phyloP scores from a whole-genome alignment of 169 alveolate species.

The Plasmodium gonderi region DNA sequence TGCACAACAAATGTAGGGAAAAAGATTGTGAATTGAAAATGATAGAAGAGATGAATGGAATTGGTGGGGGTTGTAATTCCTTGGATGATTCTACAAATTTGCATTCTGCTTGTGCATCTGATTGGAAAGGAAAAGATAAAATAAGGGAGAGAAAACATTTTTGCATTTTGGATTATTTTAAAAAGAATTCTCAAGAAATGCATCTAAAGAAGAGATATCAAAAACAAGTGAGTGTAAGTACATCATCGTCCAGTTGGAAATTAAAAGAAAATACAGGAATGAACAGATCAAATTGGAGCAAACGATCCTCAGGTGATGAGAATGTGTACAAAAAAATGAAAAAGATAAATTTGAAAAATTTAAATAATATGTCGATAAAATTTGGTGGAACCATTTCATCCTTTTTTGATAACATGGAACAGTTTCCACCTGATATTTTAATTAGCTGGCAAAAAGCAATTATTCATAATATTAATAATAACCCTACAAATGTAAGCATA shows the following conservation, averaged over 20 bases:
- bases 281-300: background rate
- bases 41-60: background rate
- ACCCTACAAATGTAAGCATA: slow-evolving; percentile 77
- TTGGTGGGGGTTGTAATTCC: background rate
- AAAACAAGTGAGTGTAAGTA: background rate
- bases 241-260: background rate
- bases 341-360: slow-evolving; percentile 55
- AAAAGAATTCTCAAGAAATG: background rate
- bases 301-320: background rate
- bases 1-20: slow-evolving; percentile 24
- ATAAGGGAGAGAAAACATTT: background rate
- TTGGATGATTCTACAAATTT: background rate
- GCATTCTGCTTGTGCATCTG: background rate
- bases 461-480: slow-evolving; percentile 23
- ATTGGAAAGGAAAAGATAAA: background rate
- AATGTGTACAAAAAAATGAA: slow-evolving; percentile 48
- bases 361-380: slow-evolving; percentile 50
- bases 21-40: background rate
- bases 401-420: slow-evolving; percentile 60
- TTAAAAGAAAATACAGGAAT: background rate
- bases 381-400: slow-evolving; percentile 72
- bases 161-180: slow-evolving; percentile 11
- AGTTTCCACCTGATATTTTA: slow-evolving; percentile 62
- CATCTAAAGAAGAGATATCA: background rate
- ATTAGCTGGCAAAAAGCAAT: slow-evolving; percentile 58